Conservation (phyloP, 345 rosid genomes). For the Ceriops decandra region DNA sequence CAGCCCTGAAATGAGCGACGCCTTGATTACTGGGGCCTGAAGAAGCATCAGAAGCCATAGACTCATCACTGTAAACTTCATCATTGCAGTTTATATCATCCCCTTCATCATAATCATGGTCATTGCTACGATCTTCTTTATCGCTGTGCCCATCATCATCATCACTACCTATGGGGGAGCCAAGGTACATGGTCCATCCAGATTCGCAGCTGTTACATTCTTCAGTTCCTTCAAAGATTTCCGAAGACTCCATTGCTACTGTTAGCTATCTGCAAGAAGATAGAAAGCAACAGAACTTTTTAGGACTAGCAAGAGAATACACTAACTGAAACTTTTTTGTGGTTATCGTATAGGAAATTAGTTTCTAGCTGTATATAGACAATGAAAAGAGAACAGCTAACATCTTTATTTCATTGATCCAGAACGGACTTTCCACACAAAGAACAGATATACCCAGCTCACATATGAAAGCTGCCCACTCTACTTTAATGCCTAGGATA, state of each 20-base stretch:
- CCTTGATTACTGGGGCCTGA: conserved; percentile 48
- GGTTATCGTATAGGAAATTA: conserved; percentile 22
- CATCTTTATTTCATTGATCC: conserved; percentile 15
- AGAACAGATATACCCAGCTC: conserved; percentile 29
- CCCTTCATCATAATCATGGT: conserved; percentile 6
- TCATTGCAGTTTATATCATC: conserved; percentile 13
- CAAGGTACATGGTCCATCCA: conserved; percentile 70
- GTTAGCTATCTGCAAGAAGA: not conserved
- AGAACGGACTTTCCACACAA: conserved; percentile 15
- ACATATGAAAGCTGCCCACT: conserved; percentile 26
- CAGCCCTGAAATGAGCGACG: conserved; percentile 18
- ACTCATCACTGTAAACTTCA: conserved; percentile 35
- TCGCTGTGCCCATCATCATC: conserved; percentile 10
- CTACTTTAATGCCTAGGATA: conserved; percentile 24
- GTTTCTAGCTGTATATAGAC: conserved; percentile 8
- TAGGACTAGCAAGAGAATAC: not conserved
- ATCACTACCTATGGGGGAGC: conserved; percentile 35
- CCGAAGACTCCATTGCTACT: conserved; percentile 47
- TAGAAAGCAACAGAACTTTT: not conserved
- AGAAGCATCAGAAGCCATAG: conserved; percentile 73
- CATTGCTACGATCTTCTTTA: conserved; percentile 6
- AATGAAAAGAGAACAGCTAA: conserved; percentile 4
- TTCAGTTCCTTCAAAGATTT: conserved; percentile 39
- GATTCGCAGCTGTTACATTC: conserved; percentile 61
- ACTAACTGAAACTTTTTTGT: not conserved